Evolutionary conservation across 164 flowering plant species (phyloP).

Genomic region (Nymphaea colorata): DNA sequence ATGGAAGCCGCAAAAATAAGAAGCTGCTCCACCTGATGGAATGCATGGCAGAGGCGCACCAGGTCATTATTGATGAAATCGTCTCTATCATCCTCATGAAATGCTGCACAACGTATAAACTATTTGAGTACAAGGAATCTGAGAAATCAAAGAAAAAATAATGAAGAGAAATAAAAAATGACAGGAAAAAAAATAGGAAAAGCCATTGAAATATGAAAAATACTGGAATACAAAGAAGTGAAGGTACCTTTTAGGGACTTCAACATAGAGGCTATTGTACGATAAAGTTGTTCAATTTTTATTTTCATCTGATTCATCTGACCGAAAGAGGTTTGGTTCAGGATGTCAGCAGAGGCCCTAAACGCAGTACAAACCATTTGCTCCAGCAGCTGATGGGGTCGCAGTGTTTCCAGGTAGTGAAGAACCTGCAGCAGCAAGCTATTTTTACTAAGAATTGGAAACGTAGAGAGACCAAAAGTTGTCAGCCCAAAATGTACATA

Average conservation of each 20-base stretch:
- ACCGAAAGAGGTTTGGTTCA: slow-evolving; percentile 64
- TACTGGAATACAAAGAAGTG: too few species aligned
- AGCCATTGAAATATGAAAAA: too few species aligned
- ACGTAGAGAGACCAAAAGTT: neutral
- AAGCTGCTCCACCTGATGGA: slow-evolving; percentile 74
- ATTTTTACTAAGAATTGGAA: neutral
- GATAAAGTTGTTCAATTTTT: slow-evolving; percentile 66
- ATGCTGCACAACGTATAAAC: slow-evolving; percentile 7
- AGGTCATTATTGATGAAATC: slow-evolving; percentile 20
- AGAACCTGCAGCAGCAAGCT: slow-evolving; percentile 37
- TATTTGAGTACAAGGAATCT: too few species aligned
- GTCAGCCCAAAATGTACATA: too few species aligned
- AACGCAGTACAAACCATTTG: slow-evolving; percentile 96
- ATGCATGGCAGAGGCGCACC: slow-evolving; percentile 45
- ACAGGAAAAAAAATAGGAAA: too few species aligned
- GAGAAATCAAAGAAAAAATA: too few species aligned
- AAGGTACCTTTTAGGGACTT: slow-evolving; percentile 57
- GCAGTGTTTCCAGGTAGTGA: slow-evolving; percentile 88
- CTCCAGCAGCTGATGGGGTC: slow-evolving; percentile 77
- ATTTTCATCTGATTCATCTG: slow-evolving; percentile 55
- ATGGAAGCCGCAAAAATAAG: slow-evolving; percentile 70
- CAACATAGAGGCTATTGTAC: slow-evolving; percentile 53
- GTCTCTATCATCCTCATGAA: slow-evolving; percentile 10
- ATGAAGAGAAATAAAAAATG: too few species aligned
- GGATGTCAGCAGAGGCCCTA: slow-evolving; percentile 71